Evolutionary conservation across 1,284 basidiomycete species (phyloP), one percentile per base, ranked within the genome.

Genomic region (Rhodotorula sp.): DNA sequence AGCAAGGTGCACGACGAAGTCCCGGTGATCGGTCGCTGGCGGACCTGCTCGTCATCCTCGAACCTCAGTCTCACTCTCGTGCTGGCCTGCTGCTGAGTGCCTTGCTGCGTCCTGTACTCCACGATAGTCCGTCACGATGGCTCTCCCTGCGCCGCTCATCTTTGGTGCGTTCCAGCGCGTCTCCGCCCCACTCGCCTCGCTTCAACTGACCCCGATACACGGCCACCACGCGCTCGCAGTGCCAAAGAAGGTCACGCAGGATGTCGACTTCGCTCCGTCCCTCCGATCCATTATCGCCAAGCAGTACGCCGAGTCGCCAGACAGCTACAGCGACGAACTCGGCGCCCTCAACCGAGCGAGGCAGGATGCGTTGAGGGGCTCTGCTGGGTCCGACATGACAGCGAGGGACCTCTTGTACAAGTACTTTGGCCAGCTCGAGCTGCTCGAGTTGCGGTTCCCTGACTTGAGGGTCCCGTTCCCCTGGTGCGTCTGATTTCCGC

Each of bases 391-490:
- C 78, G 94, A 97, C 79, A 84, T 87, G 61, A 96, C 79, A 87
- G 94, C 89, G 29, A 86, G 95, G 55, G 96, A 99, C 82, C 84
- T 99, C 32, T 84, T 99, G 58, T 98, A 95, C 88, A 98, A 96
- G 81, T 99, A 99, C 84, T 99, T 99, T 83, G 95, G 96, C 54
- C 95, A 99, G 81, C 89, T 99, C 48, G 96, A 99, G 79, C 87
- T 99, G 39, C 88, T 99, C 49, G 96, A 99, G 79, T 86, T 99
- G 61, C 88, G 96, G 39, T 99, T 99, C 81, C 88, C 95, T 11
- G 96, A 99, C 80, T 91, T 99, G 71, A 87, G 92, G 77, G 92
- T 97, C 77, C 90, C 91, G 68, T 99, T 99, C 78, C 89, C 91
- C 0, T 99, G 95, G 86, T 83, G 61, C 68, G 82, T 73, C n/a